Base-by-base conservation (phyloP, 2,329 filamentous ascomycete genomes). In the Nemania abortiva region DNA sequence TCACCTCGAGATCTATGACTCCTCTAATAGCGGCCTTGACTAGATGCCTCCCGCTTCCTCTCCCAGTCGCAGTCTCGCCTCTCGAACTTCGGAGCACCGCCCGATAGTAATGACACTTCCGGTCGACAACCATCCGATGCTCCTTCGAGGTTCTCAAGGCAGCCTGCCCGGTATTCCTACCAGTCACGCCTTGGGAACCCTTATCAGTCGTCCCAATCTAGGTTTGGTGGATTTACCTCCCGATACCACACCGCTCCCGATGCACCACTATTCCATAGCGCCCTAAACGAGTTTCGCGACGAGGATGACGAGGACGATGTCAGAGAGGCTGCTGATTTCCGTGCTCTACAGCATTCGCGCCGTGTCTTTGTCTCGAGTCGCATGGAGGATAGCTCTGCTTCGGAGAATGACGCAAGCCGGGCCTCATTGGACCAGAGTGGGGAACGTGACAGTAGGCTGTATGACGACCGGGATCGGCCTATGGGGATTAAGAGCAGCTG, bases 21-120 rank as follows among this genome's bases (percentile, higher is more conserved):
- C 50, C 31, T 39, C 66, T 77, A 63, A 79, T 70, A 9, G 56
- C 54, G 39, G 62, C 57, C 62, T 63, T 62, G 63, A 78, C 9
- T 27, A 98, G 96, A 98, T 91, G 96, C 96, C 77, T 98, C 95
- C 74, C 92, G 91, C 75, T 99, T 99, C 81, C 90, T 99, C 76
- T 93, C 95, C 70, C 96, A 98, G 88, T 98, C 95, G 74, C 95
- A 97, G 85, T 97, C 95, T 70, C 91, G 94, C 72, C 86, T 98
- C 77, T 93, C 92, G 74, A 89, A 84, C 80, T 90, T 94, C 29
- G 65, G 63, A 62, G 88, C 85, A 82, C 88, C 91, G 79, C 82
- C 88, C 69, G 89, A 89, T 65, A 79, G 83, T 71, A 83, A 81
- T 63, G 78, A 81, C 20, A 63, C 78, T 59, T 72, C 79, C 24